Base-by-base conservation (phyloP, 768 basidiomycete species). In the Phaffia australis region DNA sequence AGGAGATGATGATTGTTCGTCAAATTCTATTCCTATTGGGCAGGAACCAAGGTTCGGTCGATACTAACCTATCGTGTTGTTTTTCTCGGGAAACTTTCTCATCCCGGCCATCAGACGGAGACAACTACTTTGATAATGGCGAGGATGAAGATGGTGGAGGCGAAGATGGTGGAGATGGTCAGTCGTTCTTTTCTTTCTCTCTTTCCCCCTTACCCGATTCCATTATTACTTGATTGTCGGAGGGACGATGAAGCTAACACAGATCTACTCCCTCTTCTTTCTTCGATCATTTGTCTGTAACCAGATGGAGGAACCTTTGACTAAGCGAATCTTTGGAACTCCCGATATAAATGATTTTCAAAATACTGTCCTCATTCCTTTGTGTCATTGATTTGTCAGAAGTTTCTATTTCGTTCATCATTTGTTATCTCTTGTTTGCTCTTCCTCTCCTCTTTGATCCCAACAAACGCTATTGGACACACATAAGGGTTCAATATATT, bases 1-100 rank as follows among this genome's bases (percentile, higher is more conserved):
- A 54, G 66, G 66, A 56, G 66, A 67, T 15, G 66, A 67, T 18
- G 66, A 67, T 35, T 67, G 66, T 67, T 29, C n/a, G 66, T 62
- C 14, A 6, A 25, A 16, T 54, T 9, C 49, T 47, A 52, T 18
- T n/a, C 52, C n/a, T 49, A 5, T 56, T 27, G 11, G 16, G 42
- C 8, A 18, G 14, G 23, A 29, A 4, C 3, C 21, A 57, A 42
- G 2, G 55, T 64, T 25, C 56, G n/a, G 23, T 60, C n/a, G 27
- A 14, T 21, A 23, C 32, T 14, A 32, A 21, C 21, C 11, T 1
- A 6, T 59, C 50, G n/a, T 51, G n/a, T 32, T 47, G n/a, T 29
- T 27, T 15, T 46, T 56, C 14, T 25, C 56, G 48, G 35, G 11
- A 16, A 49, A n/a, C 29, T n/a, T 23, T 15, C 23, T 56, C 56